These are phyloP conservation scores for Nicotiana obtusifolia DNA, from an alignment of 257 asterid genomes.

Conservation along the genomic window DNA sequence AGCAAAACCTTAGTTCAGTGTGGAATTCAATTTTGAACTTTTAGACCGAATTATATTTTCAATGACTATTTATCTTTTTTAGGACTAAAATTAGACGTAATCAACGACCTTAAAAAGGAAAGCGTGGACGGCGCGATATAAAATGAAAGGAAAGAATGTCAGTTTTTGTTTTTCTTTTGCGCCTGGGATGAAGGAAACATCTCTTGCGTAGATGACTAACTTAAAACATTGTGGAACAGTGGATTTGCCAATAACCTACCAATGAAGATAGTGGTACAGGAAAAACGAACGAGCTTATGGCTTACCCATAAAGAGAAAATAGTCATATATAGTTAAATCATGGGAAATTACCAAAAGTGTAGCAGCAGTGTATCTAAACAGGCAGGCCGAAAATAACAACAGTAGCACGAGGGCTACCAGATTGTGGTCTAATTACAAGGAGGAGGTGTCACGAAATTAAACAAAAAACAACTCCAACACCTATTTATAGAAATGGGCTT, in stretches of 20 bases:
- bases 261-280: background rate
- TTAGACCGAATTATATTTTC: no score
- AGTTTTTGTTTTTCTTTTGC: background rate
- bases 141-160: no score
- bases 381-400: background rate
- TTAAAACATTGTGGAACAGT: background rate
- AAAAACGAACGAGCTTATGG: background rate
- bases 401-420: background rate
- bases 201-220: background rate
- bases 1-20: no score
- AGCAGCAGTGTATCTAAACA: background rate
- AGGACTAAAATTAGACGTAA: no score
- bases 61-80: no score
- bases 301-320: no score
- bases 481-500: background rate
- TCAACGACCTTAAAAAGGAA: no score
- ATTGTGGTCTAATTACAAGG: background rate
- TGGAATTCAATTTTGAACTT: no score
- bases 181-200: background rate
- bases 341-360: background rate
- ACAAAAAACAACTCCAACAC: background rate
- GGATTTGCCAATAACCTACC: background rate
- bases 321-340: background rate
- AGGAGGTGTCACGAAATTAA: background rate
- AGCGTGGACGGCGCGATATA: no score